Base-by-base conservation (phyloP, 352 stramenopile species). In the Elongisporangium prolatum region DNA sequence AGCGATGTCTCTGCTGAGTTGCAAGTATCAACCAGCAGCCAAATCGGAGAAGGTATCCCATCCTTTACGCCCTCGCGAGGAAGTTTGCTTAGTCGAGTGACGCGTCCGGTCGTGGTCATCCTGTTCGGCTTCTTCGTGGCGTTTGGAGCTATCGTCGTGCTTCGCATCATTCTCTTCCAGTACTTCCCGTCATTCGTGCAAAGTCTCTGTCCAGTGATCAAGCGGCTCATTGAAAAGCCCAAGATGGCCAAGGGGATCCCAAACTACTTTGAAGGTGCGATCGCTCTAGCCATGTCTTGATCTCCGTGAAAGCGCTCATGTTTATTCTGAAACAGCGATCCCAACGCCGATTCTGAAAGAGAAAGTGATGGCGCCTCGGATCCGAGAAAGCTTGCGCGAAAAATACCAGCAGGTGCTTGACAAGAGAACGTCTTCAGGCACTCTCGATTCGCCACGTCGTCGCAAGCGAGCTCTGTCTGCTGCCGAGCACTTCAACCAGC, bases 191-290 rank as follows among this genome's bases (percentile, higher is more conserved):
- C 79, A 0, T 50, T 82, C 17, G 53, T 91, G 11, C 75, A 80
- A 47, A 85, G 68, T 37, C 56, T 88, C 5, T 80, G 86, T 24
- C 82, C 82, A 6, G 57, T 76, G 20, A 64, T 91, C 37, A 77
- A 72, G 52, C 74, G 68, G 0, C 58, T 87, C 50, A 66, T 87
- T 48, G 75, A 88, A 44, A 81, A 82, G 37, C 65, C 75, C 17
- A 80, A 84, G 22, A 65, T 77, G 21, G 67, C 71, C 16, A 88
- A 85, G 56, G 73, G 71, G 4, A 67, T 92, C n/a, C 84, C 84
- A 20, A 94, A 90, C 61, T 94, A 94, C 65, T 94, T 92, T 51
- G 82, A 94, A 38, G 77, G 74, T 83, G 4, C 8, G 28, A n/a
- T n/a, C 7, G 4, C 24, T 34, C 7, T 34, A 7, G 24, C 24